phyloP scores from a whole-genome alignment of 345 rosid genomes.

The Geranium rotundifolium region DNA sequence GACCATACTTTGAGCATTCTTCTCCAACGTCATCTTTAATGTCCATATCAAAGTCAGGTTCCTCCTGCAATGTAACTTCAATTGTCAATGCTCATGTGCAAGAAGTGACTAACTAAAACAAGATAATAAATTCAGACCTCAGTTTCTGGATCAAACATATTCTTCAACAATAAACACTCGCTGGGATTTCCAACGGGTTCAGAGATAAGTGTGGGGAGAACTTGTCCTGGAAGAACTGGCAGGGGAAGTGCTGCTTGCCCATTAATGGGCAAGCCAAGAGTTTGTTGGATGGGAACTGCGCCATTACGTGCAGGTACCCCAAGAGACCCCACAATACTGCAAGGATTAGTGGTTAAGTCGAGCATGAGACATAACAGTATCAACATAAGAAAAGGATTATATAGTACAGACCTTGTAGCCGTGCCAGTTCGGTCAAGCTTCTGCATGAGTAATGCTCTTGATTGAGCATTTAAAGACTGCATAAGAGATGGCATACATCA shows the following conservation, averaged over 20 bases:
- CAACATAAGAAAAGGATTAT: slow-evolving; percentile 4
- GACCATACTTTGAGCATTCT: neutral
- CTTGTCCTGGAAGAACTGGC: slow-evolving; percentile 39
- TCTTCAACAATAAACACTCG: slow-evolving; percentile 77
- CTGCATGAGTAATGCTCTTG: slow-evolving; percentile 78
- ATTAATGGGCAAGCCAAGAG: slow-evolving; percentile 35
- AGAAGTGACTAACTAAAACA: neutral
- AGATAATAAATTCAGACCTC: slow-evolving; percentile 36
- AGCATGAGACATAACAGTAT: neutral
- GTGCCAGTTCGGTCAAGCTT: slow-evolving; percentile 86
- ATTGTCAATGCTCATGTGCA: neutral
- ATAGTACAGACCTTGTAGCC: slow-evolving; percentile 48
- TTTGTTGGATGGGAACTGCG: slow-evolving; percentile 34
- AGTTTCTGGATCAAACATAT: slow-evolving; percentile 82
- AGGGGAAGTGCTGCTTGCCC: slow-evolving; percentile 42
- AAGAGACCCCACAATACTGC: slow-evolving; percentile 56
- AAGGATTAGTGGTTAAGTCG: neutral
- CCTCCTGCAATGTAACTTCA: slow-evolving; percentile 37
- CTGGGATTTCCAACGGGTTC: slow-evolving; percentile 74
- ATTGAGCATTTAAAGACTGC: slow-evolving; percentile 83
- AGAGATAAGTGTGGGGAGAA: slow-evolving; percentile 28
- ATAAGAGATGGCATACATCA: slow-evolving; percentile 4
- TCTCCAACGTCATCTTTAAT: slow-evolving; percentile 28
- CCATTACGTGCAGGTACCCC: slow-evolving; percentile 67
- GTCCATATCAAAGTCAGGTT: slow-evolving; percentile 67